These are phyloP conservation scores for Penicillium arizonense DNA, from an alignment of 495 filamentous ascomycete genomes.

Conservation along the genomic window DNA sequence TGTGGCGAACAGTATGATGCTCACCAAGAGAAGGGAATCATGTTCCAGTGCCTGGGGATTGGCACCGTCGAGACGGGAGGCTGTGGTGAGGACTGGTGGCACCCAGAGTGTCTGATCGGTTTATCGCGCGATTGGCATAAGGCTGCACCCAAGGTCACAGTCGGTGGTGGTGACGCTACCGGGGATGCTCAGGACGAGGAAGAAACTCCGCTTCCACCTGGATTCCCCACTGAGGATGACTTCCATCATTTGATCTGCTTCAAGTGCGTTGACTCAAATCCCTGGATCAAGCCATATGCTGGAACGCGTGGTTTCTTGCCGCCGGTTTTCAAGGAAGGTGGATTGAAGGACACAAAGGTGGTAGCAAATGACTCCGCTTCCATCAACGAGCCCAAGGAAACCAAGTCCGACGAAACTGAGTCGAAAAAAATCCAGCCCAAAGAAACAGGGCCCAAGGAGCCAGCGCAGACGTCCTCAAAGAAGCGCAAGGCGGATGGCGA, in stretches of 20 bases:
- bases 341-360: conserved; percentile 12
- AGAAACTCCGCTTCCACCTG: conserved; percentile 66
- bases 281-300: conserved; percentile 93
- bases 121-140: conserved; percentile 55
- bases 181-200: conserved; percentile 41
- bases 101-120: conserved; percentile 90
- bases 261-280: conserved; percentile 83
- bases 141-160: conserved; percentile 40
- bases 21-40: conserved; percentile 87
- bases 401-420: neutral
- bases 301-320: conserved; percentile 77
- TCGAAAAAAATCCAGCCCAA: conserved; percentile 4
- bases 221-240: conserved; percentile 83
- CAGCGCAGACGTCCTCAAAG: conserved; percentile 38
- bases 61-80: conserved; percentile 76
- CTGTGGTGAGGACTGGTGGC: conserved; percentile 99
- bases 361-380: neutral
- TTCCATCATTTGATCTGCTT: conserved; percentile 92
- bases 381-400: neutral
- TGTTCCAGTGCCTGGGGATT: conserved; percentile 95
- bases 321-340: conserved; percentile 53
- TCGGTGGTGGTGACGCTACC: conserved; percentile 22
- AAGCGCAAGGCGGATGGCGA: conserved; percentile 78
- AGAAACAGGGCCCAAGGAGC: conserved; percentile 11
- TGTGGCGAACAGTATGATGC: conserved; percentile 85